A percentile compares a stretch with the other conserved stretches of the same genome.
Evolutionary conservation across 2,329 filamentous ascomycete species (phyloP).

Genomic region (Cercospora beticola): DNA sequence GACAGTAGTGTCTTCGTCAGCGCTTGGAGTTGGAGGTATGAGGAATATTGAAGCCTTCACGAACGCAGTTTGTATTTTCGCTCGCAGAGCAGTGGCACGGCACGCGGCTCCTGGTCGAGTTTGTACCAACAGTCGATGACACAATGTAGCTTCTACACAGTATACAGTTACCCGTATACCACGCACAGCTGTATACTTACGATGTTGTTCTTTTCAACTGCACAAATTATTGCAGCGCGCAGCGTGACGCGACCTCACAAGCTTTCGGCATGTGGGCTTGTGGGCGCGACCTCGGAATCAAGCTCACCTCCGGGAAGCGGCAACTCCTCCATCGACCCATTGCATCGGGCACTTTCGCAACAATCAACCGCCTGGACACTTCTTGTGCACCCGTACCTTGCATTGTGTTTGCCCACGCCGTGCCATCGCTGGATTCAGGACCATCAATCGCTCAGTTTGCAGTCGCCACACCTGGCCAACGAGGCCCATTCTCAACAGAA

Average conservation of each 20-base stretch:
- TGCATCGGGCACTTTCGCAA: background rate
- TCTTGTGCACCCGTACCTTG: background rate
- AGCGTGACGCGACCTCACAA: background rate
- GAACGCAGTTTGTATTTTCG: background rate
- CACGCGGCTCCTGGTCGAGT: slow-evolving; percentile 3
- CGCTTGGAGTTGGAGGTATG: background rate
- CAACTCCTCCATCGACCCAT: background rate
- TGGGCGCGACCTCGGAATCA: slow-evolving; percentile 3
- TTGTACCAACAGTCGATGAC: background rate
- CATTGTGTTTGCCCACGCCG: background rate
- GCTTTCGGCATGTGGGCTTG: slow-evolving; percentile 1
- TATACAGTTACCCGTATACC: background rate
- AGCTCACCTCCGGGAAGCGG: background rate
- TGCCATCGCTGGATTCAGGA: background rate
- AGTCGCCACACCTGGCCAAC: background rate
- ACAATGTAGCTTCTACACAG: slow-evolving; percentile 1
- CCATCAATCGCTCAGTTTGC: background rate
- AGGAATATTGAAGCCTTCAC: background rate
- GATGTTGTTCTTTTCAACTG: background rate
- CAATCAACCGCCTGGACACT: background rate
- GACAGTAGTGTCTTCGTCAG: slow-evolving; percentile 13
- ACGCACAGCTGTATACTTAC: background rate
- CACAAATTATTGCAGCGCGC: background rate
- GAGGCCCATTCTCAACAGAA: slow-evolving; percentile 2
- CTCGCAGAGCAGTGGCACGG: background rate